phyloP scores from a whole-genome alignment of 768 basidiomycete genomes.

The Fibroporia radiculosa region DNA sequence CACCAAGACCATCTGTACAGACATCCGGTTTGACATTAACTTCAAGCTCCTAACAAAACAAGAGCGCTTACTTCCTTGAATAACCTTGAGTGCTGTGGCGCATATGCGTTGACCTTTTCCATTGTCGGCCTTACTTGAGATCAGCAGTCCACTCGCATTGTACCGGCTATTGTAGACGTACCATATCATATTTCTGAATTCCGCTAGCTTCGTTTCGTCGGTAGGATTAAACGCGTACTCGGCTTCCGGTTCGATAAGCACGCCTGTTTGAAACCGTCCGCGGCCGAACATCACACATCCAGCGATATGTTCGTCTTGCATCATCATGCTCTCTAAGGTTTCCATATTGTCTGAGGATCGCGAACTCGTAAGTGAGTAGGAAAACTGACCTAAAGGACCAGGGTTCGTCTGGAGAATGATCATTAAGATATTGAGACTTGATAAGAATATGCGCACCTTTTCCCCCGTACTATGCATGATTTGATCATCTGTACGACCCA shows the following conservation, averaged over 20 bases:
- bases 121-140: constrained; percentile 19
- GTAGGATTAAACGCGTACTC: constrained; percentile 23
- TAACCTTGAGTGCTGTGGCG: constrained; percentile 36
- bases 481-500: constrained; percentile 39
- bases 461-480: constrained; percentile 36
- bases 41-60: too few species aligned
- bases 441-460: constrained; percentile 10
- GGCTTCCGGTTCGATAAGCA: constrained; percentile 30
- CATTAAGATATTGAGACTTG: background rate
- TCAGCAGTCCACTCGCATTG: background rate
- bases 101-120: constrained; percentile 31
- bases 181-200: constrained; percentile 30
- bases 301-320: constrained; percentile 25
- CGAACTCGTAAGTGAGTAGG: constrained; percentile 3
- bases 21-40: too few species aligned
- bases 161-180: constrained; percentile 5
- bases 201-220: constrained; percentile 21
- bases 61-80: constrained; percentile 35
- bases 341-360: background rate
- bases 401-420: constrained; percentile 27
- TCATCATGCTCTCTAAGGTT: constrained; percentile 27
- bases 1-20: constrained; percentile 25
- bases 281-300: constrained; percentile 33
- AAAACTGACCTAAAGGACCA: constrained; percentile 23
- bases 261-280: constrained; percentile 30